Evolutionary conservation across 441 rosid genomes (phyloP), one percentile per base, ranked within the genome.

Genomic region (Jatropha multifida): DNA sequence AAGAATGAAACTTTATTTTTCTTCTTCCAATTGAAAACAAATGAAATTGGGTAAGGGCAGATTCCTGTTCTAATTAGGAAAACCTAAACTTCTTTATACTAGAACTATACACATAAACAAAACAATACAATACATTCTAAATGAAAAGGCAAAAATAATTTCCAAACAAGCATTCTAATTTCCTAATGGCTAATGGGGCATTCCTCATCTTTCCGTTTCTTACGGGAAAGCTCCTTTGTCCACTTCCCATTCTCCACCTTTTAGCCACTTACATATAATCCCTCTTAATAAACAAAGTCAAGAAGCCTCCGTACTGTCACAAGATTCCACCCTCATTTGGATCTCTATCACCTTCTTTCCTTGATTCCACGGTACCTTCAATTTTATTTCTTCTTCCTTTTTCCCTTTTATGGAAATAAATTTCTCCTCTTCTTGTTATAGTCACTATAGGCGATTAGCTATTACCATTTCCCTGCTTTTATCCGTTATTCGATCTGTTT

Each of bases 401-500:
- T 49, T 80, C 78, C 77, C 75, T 88, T 68, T 54, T 71, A 38
- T 32, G 32, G 32, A 32, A 32, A 32, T 32, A 32, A 32, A 32
- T 32, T 32, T 32, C 32, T 32, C 32, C 32, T 32, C 2, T 32
- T 32, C 32, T 32, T 44, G 81, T 9, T 81, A 80, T 75, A 17
- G 7, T 14, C 3, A 4, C 17, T 51, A 13, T 49, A 49, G 13
- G 13, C 54, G 1, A 49, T 9, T 49, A 32, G 32, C 32, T 49
- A 49, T 3, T 11, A 5, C 14, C 82, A 2, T 90, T 85, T 80
- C 86, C 88, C 68, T 80, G 86, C 52, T 81, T 32, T 32, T 32
- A 32, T 32, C 0, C 32, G 32, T 32, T 32, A 32, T 0, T 32
- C 32, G 32, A 32, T 79, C 78, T 80, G 87, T 70, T 58, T 48